These are phyloP conservation scores for Sporothrix protearum DNA, from an alignment of 2,329 filamentous ascomycete species.

Conservation along the genomic window DNA sequence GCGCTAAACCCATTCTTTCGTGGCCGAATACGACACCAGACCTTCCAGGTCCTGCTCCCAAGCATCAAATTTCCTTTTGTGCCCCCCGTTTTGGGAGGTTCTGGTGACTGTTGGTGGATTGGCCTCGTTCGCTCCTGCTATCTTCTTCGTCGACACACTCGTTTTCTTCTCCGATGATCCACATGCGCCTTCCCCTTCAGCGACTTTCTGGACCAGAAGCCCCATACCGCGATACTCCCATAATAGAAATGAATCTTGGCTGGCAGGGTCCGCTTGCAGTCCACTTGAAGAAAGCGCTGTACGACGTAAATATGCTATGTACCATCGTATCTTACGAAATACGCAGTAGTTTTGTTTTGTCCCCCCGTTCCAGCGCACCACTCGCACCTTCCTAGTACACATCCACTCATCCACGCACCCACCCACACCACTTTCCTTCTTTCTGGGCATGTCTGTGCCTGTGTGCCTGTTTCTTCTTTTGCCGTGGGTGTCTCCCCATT, in stretches of 20 bases:
- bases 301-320: too few species aligned
- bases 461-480: slow-evolving; percentile 27
- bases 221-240: slow-evolving; percentile 6
- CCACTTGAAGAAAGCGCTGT: neutral
- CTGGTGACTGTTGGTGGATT: neutral
- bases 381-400: slow-evolving; percentile 5
- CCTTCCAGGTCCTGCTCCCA: slow-evolving; percentile 1
- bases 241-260: slow-evolving; percentile 22
- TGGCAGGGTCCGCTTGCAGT: neutral
- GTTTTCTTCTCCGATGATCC: neutral
- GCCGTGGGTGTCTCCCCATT: slow-evolving; percentile 33
- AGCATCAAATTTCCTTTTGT: slow-evolving; percentile 25
- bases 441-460: slow-evolving; percentile 2
- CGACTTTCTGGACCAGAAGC: neutral
- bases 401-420: neutral
- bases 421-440: slow-evolving; percentile 8
- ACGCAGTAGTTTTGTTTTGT: slow-evolving; percentile 17
- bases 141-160: neutral
- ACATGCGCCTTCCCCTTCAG: neutral
- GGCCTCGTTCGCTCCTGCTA: slow-evolving; percentile 12
- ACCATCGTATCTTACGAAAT: too few species aligned
- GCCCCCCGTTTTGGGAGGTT: neutral
- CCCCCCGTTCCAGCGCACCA: neutral
- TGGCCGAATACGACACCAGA: slow-evolving; percentile 19
- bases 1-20: slow-evolving; percentile 10